Base-by-base conservation (phyloP, 371 early-diverging fungal species). In the Nematocida ausubeli region DNA sequence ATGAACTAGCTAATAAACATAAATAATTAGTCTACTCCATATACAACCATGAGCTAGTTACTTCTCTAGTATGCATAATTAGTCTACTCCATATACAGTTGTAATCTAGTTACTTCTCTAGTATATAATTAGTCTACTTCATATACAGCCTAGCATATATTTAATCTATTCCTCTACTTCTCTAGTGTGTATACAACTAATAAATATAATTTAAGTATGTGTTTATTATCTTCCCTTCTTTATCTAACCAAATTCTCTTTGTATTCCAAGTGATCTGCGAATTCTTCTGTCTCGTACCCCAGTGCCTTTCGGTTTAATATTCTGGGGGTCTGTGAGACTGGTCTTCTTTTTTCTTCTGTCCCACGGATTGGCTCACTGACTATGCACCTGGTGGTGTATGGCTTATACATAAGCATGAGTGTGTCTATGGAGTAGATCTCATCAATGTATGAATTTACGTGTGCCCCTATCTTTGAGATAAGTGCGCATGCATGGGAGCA, bases 401-500 rank as follows among this genome's bases (percentile, higher is more conserved):
- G 28, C 62, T 69, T 70, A 44, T 49, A 78, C 65, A 72, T 71
- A 9, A 69, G 52, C 32, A 37, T 69, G 16, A 75, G 54, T 19
- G 69, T 66, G 19, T 82, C 80, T 14, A 66, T 63, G 14, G 64
- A 69, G 68, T 82, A 82, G 5, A 82, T 65, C 34, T 60, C 62
- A 51, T 56, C 47, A 5, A 82, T 71, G 68, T 70, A 82, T 32
- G 70, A 28, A 35, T 63, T 60, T 30, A 71, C 57, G 57, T 80
- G 60, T n/a, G 57, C 54, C 24, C 67, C 67, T 58, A 42, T 54
- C 79, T 70, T 78, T 4, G 51, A 40, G 39, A 82, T 82, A 35
- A 82, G 50, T 7, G 82, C 70, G 52, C 81, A 82, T 37, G 84
- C 85, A 68, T 86, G 86, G 2, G 72, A 47, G 80, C 86, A 86